A percentile compares a stretch with the other conserved stretches of the same genome.
Evolutionary conservation across 495 filamentous ascomycete species (phyloP).

Genomic region (Chaetomidium leptoderma): DNA sequence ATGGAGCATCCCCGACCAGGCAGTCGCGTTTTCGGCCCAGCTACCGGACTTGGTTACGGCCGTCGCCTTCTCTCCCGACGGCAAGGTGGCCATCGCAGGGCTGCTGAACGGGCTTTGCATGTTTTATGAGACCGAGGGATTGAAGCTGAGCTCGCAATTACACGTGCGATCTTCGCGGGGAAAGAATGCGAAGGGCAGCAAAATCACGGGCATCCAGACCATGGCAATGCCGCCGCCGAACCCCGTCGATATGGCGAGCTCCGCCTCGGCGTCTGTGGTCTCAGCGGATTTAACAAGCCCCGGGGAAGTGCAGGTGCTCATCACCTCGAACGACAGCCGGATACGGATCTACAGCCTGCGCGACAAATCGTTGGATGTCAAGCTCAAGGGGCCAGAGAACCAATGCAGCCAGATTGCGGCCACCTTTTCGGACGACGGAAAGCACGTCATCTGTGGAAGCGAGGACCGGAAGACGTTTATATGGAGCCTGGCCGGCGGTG

Average conservation of each 20-base stretch:
- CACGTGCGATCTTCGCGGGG: constrained; percentile 87
- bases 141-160: constrained; percentile 78
- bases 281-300: constrained; percentile 26
- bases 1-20: constrained; percentile 98
- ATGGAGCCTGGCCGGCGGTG: constrained; percentile 63
- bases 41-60: constrained; percentile 88
- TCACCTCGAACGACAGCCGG: constrained; percentile 93
- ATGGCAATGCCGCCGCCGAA: constrained; percentile 50
- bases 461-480: constrained; percentile 88
- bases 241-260: constrained; percentile 30
- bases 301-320: constrained; percentile 75
- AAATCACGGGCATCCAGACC: constrained; percentile 92
- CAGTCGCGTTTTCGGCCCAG: constrained; percentile 79
- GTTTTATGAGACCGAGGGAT: constrained; percentile 91
- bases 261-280: constrained; percentile 23
- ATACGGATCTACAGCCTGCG: constrained; percentile 85
- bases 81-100: constrained; percentile 83
- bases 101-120: constrained; percentile 79
- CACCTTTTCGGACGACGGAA: constrained; percentile 79
- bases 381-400: constrained; percentile 91
- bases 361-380: constrained; percentile 78
- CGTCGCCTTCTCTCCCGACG: constrained; percentile 90
- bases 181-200: constrained; percentile 92
- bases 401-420: constrained; percentile 89
- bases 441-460: constrained; percentile 87